Base-by-base conservation (phyloP, 768 basidiomycete genomes). In the Tricholoma terreum region DNA sequence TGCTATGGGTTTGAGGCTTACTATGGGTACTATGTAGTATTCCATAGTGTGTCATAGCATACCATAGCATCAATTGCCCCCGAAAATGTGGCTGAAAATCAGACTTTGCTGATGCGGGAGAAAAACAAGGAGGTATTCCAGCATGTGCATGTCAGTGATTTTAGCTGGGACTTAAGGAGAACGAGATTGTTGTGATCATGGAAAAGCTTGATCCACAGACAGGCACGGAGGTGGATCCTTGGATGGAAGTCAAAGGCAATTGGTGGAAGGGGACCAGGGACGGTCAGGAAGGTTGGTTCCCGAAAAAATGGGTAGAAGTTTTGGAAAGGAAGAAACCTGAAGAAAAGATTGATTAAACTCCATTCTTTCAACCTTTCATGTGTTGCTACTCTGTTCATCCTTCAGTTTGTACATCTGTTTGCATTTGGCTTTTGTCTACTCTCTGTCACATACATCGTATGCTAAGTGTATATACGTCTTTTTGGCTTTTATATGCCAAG, bases 231-330 rank as follows among this genome's bases (percentile, higher is more conserved):
- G 85, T 88, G 4, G 85, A 90, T 61, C 84, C 86, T 2, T 73
- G 87, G 21, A 61, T 81, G 49, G 81, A 83, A 59, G 74, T 86
- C 17, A 78, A 85, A 54, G 83, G 79, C 4, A 94, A 94, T 56
- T 98, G 95, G 95, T 98, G 94, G 94, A 87, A 85, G 70, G 95
- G 95, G 1, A 94, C 91, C 58, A 79, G 95, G 56, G 94, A 97
- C 62, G 95, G 95, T 0, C 79, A 87, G 62, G 86, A 91, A 63
- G 95, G 95, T 0, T 98, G 94, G 93, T 97, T 98, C 80, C 95
- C 95, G 1, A 82, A 77, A 57, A 93, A 89, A 62, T 95, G 89
- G 82, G 92, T 95, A 3, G 83, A 92, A 69, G 77, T 89, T 3
- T 71, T 90, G 55, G 84, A 80, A 65, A 76, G 80, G 46, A 66